These are phyloP conservation scores for Blastocystis sp. DNA, from an alignment of 352 stramenopile species.

Conservation along the genomic window DNA sequence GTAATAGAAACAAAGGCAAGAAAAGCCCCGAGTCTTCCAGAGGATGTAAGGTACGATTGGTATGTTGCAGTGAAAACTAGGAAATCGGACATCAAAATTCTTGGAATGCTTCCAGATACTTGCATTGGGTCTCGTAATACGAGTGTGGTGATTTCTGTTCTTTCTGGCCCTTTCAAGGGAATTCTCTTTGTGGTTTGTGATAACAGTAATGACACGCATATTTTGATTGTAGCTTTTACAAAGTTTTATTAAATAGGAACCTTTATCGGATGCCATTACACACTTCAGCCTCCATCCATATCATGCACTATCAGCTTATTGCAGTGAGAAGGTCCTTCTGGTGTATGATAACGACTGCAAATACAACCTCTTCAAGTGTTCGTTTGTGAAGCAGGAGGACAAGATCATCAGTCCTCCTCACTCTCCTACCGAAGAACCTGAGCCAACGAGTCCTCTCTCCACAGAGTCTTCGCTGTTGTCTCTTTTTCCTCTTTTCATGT, in stretches of 20 bases:
- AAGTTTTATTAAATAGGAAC: neutral
- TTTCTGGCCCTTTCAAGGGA: conserved; percentile 16
- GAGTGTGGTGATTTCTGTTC: conserved; percentile 19
- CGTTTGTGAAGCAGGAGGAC: neutral
- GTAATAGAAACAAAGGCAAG: neutral
- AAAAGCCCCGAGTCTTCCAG: conserved; percentile 32
- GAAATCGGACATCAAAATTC: neutral
- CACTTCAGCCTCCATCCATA: conserved; percentile 32
- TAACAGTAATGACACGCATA: neutral
- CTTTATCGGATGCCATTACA: neutral
- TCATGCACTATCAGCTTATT: conserved; percentile 22
- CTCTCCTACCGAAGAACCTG: neutral
- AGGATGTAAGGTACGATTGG: neutral
- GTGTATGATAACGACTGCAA: conserved; percentile 58
- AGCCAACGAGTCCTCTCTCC: neutral
- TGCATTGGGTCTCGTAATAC: conserved; percentile 40
- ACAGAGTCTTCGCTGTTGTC: neutral
- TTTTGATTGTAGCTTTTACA: neutral
- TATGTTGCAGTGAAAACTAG: neutral
- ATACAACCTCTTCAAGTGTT: conserved; percentile 40
- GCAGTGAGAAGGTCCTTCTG: neutral
- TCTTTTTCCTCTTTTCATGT: neutral
- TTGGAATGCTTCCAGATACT: conserved; percentile 26
- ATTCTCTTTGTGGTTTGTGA: conserved; percentile 19
- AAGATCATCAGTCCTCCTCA: neutral